A percentile compares a stretch with the other conserved stretches of the same genome.
These are phyloP conservation scores for Huntiella bhutanensis DNA, from an alignment of 2,329 filamentous ascomycete species.

Conservation along the genomic window DNA sequence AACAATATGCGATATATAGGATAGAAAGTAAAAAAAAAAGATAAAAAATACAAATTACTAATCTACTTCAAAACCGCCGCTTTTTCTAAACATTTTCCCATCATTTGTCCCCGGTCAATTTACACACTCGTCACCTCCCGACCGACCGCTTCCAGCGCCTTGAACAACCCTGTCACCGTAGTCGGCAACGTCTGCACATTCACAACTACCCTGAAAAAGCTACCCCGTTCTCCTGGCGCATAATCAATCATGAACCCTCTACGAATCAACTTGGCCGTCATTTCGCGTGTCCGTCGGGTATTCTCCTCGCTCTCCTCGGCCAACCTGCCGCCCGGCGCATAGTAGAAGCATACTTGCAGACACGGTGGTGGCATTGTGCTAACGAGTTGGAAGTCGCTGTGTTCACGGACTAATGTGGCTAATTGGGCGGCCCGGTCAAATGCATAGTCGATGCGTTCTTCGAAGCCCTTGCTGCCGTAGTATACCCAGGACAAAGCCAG, in stretches of 20 bases:
- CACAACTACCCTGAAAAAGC: constrained; percentile 41
- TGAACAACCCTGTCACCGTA: constrained; percentile 34
- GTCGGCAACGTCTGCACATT: constrained; percentile 34
- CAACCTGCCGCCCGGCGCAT: constrained; percentile 29
- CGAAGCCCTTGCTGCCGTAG: constrained; percentile 62
- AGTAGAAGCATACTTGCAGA: constrained; percentile 90
- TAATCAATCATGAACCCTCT: constrained; percentile 43
- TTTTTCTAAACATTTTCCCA: neutral
- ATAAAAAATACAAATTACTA: neutral
- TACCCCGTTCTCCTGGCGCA: constrained; percentile 35
- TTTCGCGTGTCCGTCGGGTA: constrained; percentile 28
- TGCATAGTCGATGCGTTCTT: constrained; percentile 47
- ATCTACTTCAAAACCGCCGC: neutral
- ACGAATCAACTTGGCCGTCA: constrained; percentile 28
- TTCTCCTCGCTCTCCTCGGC: constrained; percentile 24
- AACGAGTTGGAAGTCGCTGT: constrained; percentile 48
- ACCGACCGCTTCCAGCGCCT: constrained; percentile 31
- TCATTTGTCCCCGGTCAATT: too few species aligned
- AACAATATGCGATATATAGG: neutral
- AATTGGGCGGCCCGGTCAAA: constrained; percentile 55
- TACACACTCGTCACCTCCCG: constrained; percentile 13
- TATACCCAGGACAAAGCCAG: constrained; percentile 79
- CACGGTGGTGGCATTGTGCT: constrained; percentile 65
- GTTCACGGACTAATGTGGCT: constrained; percentile 35
- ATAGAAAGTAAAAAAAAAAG: neutral